A percentile compares a stretch with the other conserved stretches of the same genome.
phyloP scores from a whole-genome alignment of 768 basidiomycete species.

The Mrakia gelida region DNA sequence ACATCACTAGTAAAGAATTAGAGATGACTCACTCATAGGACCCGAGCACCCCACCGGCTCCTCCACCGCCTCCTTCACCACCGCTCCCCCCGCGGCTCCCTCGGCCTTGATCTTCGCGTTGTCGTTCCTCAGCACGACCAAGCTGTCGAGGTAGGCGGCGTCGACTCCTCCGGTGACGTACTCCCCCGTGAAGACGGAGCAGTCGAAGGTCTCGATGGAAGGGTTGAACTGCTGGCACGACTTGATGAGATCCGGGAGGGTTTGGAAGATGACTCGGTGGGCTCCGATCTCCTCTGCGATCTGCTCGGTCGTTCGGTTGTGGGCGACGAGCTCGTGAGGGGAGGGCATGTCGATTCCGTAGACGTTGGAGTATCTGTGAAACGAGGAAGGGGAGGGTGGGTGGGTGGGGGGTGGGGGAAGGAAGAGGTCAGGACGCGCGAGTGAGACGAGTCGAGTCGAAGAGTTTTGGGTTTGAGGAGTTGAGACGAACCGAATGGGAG shows the following conservation, averaged over 20 bases:
- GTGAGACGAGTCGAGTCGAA: no score
- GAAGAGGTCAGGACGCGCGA: not conserved
- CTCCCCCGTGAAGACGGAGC: conserved; percentile 95
- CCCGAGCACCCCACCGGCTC: conserved; percentile 41
- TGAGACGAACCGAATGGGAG: conserved; percentile 72
- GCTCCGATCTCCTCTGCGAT: conserved; percentile 83
- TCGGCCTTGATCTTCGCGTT: conserved; percentile 61
- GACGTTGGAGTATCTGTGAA: conserved; percentile 74
- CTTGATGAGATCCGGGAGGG: conserved; percentile 74
- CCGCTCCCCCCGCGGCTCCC: conserved; percentile 27
- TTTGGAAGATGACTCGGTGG: conserved; percentile 93
- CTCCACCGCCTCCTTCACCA: conserved; percentile 38
- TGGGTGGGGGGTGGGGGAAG: not conserved
- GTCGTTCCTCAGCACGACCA: conserved; percentile 78
- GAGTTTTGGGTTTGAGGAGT: not conserved
- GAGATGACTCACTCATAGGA: conserved; percentile 44
- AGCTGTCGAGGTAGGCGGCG: conserved; percentile 66
- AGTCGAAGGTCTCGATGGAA: conserved; percentile 73
- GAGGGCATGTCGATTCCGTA: conserved; percentile 99
- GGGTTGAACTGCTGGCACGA: conserved; percentile 84
- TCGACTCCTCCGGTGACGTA: conserved; percentile 93
- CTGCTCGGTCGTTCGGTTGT: conserved; percentile 63
- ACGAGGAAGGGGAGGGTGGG: not conserved
- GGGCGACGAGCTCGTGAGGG: conserved; percentile 83
- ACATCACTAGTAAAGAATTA: not conserved